Base-by-base conservation (phyloP, 1,284 basidiomycete species). In the Melampsora allii-populina region DNA sequence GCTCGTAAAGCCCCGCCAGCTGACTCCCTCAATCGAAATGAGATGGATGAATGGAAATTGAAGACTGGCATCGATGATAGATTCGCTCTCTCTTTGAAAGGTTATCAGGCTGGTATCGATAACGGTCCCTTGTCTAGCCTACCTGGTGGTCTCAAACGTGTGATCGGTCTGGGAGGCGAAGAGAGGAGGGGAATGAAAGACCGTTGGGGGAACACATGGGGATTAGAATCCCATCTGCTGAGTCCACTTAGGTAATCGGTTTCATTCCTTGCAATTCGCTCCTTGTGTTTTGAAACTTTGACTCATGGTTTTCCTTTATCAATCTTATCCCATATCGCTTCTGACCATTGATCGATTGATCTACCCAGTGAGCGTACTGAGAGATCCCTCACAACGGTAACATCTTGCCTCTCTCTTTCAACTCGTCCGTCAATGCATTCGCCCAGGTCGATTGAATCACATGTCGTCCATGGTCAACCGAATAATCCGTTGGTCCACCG, bases 1-100 rank as follows among this genome's bases (percentile, higher is more conserved):
- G 63, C 71, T 45, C 53, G 71, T 29, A 63, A 63, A 6, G 63
- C 71, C 2, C 27, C 31, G 7, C 71, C 71, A n/a, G 31, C 27
- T 21, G 71, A 73, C 33, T n/a, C 59, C 1, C 50, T 73, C 24
- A 66, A 59, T 31, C 50, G 71, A 9, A 17, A 65, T 42, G 71
- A 73, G 39, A 65, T 73, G 48, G 63, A 66, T 59, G 71, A 73
- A 66, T 73, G 71, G 71, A 63, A 63, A 33, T 58, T 24, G 21
- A 63, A 73, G 59, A 73, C 71, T 56, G 71, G 71, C 3, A 59
- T 66, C 48, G 71, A 73, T 33, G 71, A 73, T 61, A 63, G 71
- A 21, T 65, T 58, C 31, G 50, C 63, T 3, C 58, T 73, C 27
- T 66, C 63, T 21, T 50, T 66, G 12, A 53, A 63, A 19, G 50